A percentile compares a stretch with the other conserved stretches of the same genome.
Conservation (phyloP, 2,329 filamentous ascomycete genomes). For the Scolecobasidium constrictum region DNA sequence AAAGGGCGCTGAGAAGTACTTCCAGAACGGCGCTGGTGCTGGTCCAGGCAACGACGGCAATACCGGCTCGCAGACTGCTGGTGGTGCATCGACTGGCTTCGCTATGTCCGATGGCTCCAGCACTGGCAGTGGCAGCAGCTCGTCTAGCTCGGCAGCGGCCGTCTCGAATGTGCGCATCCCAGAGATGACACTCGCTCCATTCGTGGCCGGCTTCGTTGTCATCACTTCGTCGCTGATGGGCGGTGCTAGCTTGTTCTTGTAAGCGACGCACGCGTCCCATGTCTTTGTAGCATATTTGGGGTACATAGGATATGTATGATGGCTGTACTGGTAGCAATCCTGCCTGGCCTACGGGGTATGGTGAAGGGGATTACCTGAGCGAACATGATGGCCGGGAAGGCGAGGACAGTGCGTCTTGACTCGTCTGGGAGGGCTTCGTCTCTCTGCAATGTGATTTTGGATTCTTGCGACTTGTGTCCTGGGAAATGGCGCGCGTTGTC, state of each 20-base stretch:
- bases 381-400: too few species aligned
- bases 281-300: too few species aligned
- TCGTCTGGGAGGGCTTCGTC: too few species aligned
- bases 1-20: slow-evolving; percentile 41
- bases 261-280: too few species aligned
- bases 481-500: too few species aligned
- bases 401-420: too few species aligned
- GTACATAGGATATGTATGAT: too few species aligned
- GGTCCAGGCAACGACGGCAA: slow-evolving; percentile 43
- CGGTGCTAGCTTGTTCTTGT: slow-evolving; percentile 15
- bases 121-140: slow-evolving; percentile 17
- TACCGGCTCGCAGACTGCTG: slow-evolving; percentile 44
- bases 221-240: slow-evolving; percentile 43
- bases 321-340: too few species aligned
- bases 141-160: slow-evolving; percentile 24
- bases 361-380: too few species aligned
- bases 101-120: slow-evolving; percentile 37
- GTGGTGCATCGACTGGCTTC: slow-evolving; percentile 29
- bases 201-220: slow-evolving; percentile 41
- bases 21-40: slow-evolving; percentile 46
- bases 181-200: slow-evolving; percentile 37
- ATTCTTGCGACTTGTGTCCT: too few species aligned
- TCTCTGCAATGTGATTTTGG: too few species aligned
- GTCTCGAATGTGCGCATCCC: slow-evolving; percentile 32
- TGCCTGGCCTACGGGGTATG: too few species aligned